Percentiles rank a stretch among this genome's conserved stretches.
phyloP scores from a whole-genome alignment of 2,329 filamentous ascomycete genomes.

The Pseudofabraea citricarpa region DNA sequence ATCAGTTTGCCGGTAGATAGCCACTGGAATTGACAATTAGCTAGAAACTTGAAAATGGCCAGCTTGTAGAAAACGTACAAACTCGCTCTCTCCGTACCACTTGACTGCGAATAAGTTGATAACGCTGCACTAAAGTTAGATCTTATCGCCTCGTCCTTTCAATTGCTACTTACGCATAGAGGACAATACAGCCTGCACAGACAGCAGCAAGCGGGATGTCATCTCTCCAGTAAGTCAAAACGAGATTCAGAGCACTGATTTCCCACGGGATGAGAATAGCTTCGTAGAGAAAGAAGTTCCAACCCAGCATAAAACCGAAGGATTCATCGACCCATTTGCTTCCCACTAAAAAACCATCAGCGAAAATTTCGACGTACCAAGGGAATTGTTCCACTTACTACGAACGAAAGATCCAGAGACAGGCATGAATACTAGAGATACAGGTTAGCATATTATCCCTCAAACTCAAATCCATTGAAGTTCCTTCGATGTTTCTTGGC shows the following conservation, averaged over 20 bases:
- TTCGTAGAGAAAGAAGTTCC: conserved; percentile 60
- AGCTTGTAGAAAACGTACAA: conserved; percentile 36
- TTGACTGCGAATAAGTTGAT: conserved; percentile 63
- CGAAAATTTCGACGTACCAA: too few relatives aligned
- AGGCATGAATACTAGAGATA: conserved; percentile 46
- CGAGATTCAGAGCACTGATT: conserved; percentile 35
- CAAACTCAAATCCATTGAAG: too few relatives aligned
- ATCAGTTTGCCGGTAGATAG: conserved; percentile 35
- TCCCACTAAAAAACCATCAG: conserved; percentile 29
- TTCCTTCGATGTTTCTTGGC: too few relatives aligned
- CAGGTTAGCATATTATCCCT: too few relatives aligned
- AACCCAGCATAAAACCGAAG: conserved; percentile 48
- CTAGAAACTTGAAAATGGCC: too few relatives aligned
- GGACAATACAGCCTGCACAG: conserved; percentile 31
- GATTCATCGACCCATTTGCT: conserved; percentile 49
- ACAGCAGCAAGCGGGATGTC: conserved; percentile 32
- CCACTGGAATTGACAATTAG: too few relatives aligned
- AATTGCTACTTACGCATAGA: conserved; percentile 41
- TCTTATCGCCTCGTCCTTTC: background rate
- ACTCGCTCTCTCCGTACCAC: conserved; percentile 68
- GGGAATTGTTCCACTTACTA: too few relatives aligned
- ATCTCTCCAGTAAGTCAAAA: conserved; percentile 40
- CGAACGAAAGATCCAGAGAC: conserved; percentile 48
- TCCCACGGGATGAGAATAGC: conserved; percentile 26
- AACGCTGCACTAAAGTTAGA: conserved; percentile 29